These are phyloP conservation scores for Pleurotus ostreatus DNA, from an alignment of 768 basidiomycete species.

Conservation along the genomic window DNA sequence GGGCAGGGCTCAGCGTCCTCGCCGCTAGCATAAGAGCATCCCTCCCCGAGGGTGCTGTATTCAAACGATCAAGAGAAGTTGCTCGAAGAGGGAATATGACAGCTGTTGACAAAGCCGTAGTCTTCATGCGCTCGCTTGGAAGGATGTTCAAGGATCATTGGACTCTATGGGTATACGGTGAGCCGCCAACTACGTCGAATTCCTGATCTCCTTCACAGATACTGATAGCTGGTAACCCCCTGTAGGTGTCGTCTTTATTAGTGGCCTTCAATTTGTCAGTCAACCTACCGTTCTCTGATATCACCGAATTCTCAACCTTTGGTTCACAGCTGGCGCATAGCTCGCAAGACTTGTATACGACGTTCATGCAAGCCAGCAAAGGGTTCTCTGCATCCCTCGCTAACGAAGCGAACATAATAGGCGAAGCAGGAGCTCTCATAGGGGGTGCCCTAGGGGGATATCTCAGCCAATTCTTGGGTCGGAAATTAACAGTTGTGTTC, in stretches of 20 bases:
- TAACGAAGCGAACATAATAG: constrained; percentile 61
- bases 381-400: constrained; percentile 40
- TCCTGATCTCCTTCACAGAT: background rate
- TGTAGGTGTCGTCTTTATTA: constrained; percentile 10
- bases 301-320: background rate
- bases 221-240: background rate
- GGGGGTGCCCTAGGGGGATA: constrained; percentile 55
- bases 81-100: constrained; percentile 20
- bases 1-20: constrained; percentile 43
- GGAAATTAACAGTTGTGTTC: constrained; percentile 49
- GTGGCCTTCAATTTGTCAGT: constrained; percentile 13
- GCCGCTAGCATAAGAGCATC: constrained; percentile 48
- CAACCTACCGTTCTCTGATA: background rate
- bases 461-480: constrained; percentile 56
- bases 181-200: background rate
- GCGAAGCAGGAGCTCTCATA: constrained; percentile 18
- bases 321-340: constrained; percentile 11
- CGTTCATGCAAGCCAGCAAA: constrained; percentile 49
- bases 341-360: constrained; percentile 50
- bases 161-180: constrained; percentile 50
- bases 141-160: constrained; percentile 60
- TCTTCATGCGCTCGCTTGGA: constrained; percentile 52
- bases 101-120: constrained; percentile 35
- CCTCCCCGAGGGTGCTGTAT: constrained; percentile 58
- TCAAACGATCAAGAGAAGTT: constrained; percentile 35